A percentile compares a stretch with the other conserved stretches of the same genome.
These are phyloP conservation scores for Eucalyptus sp. DNA, from an alignment of 345 rosid genomes.

Conservation along the genomic window DNA sequence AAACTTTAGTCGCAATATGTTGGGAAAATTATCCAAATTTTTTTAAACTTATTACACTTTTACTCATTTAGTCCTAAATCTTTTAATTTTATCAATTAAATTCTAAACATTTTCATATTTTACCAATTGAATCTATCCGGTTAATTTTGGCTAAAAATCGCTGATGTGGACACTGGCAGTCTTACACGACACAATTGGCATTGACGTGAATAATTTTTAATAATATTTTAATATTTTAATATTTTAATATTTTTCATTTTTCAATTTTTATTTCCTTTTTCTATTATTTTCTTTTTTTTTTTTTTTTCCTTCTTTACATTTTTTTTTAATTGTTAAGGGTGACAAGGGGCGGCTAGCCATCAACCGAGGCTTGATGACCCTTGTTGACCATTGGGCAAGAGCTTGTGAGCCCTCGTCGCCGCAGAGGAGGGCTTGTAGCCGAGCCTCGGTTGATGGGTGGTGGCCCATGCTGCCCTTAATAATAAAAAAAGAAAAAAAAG, in stretches of 20 bases:
- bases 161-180: accelerated
- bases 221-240: too few species aligned
- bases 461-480: accelerated
- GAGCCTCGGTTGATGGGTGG: accelerated
- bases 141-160: accelerated
- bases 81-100: accelerated
- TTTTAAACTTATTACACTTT: neutral
- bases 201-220: too few species aligned
- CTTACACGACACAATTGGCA: accelerated
- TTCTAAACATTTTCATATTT: accelerated
- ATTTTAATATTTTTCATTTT: too few species aligned
- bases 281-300: accelerated
- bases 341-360: accelerated
- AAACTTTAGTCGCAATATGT: too few species aligned
- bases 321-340: neutral
- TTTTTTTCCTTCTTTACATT: too few species aligned
- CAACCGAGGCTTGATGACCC: accelerated
- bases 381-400: accelerated
- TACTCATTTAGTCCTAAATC: accelerated
- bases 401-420: accelerated
- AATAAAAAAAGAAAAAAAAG: too few species aligned
- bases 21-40: accelerated
- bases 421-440: accelerated
- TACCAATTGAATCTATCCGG: accelerated
- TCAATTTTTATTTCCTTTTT: too few species aligned